phyloP scores from a whole-genome alignment of 2,329 filamentous ascomycete genomes.

The Claviceps africana region DNA sequence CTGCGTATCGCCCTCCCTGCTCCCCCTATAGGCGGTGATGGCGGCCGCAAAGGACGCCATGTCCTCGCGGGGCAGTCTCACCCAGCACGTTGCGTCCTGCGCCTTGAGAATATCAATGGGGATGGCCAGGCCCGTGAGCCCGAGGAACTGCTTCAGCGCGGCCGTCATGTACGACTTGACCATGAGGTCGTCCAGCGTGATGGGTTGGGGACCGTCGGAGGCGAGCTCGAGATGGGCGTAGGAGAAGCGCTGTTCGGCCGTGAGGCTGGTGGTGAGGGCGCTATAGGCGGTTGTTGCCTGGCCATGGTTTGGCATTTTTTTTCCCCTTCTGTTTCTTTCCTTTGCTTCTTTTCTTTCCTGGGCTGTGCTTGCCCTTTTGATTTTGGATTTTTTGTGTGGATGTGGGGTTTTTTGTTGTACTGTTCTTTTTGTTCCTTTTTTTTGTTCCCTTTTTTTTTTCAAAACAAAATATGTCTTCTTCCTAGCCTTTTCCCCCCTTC shows the following conservation, averaged over 20 bases:
- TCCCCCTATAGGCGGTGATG: conserved; percentile 49
- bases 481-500: too few species aligned
- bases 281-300: conserved; percentile 31
- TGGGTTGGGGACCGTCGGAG: conserved; percentile 13
- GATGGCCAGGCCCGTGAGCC: conserved; percentile 51
- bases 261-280: conserved; percentile 35
- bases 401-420: background rate
- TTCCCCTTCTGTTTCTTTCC: too few species aligned
- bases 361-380: too few species aligned
- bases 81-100: conserved; percentile 41
- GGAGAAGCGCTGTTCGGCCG: conserved; percentile 37
- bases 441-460: background rate
- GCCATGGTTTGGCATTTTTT: conserved; percentile 10
- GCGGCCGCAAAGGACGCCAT: conserved; percentile 47
- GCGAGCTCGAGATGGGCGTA: conserved; percentile 42
- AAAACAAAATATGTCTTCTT: background rate
- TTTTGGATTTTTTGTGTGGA: background rate
- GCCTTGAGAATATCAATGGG: conserved; percentile 57
- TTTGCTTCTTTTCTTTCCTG: too few species aligned
- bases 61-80: conserved; percentile 50
- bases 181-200: conserved; percentile 45
- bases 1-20: conserved; percentile 25
- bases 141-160: conserved; percentile 56
- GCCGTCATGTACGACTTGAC: conserved; percentile 47
- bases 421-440: background rate